Base-by-base conservation (phyloP, 495 filamentous ascomycete genomes). In the Neohortaea acidophila region DNA sequence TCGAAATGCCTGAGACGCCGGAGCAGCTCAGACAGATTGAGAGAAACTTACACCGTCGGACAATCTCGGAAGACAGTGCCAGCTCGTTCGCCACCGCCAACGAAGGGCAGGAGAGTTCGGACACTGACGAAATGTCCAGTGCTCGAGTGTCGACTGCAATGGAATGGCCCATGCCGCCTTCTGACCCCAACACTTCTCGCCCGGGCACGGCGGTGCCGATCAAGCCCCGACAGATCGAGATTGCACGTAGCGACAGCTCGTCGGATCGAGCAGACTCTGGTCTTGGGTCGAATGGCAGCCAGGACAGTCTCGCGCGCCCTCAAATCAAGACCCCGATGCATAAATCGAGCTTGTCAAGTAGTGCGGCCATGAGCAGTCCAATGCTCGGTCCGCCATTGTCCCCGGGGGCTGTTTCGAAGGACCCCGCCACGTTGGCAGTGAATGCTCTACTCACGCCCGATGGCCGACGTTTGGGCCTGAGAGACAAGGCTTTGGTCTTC, bases 41-140 rank as follows among this genome's bases (percentile, higher is more conserved):
- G 23, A 25, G 41, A 11, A 45, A 21, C 19, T 15, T 51, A 17
- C 73, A 72, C 54, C 54, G 60, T 23, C 61, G 77, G 36, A 63
- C 71, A 28, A 63, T 68, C 37, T 91, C 83, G 51, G 59, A 53
- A 19, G 72, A 70, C 21, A 86, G 84, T 0, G 59, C 76, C 2
- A 85, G 81, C 4, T 87, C 82, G 0, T 94, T 89, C 60, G 80
- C 77, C 11, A 93, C 85, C 0, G 85, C 85, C 21, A 73, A 65
- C 0, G 85, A 92, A 59, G 77, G 71, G 0, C 52, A 58, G 17
- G 49, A 57, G 4, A 49, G 37, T 2, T 38, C 42, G 7, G 20
- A 29, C 21, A 66, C 7, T 15, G 31, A 9, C 23, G 20, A n/a
- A 12, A 18, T 32, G 24, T 12, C 33, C 19, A 18, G 28, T 17